Base-by-base conservation (phyloP, 257 asterid species). In the Solanum rostratum region DNA sequence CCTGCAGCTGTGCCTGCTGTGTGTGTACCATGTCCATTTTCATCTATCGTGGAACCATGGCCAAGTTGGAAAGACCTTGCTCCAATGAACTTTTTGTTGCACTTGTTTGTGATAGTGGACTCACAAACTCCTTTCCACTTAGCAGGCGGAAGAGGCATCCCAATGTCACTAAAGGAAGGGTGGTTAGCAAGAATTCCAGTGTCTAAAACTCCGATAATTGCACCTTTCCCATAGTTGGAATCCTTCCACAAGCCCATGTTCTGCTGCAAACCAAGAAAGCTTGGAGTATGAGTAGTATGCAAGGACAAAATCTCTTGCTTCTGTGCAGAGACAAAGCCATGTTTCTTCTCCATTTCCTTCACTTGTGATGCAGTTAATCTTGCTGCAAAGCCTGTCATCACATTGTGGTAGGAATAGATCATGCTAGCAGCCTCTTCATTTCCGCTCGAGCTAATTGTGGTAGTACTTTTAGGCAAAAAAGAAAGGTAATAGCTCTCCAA, bases 61-160 rank as follows among this genome's bases (percentile, higher is more conserved):
- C n/a, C 83, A 0, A 1, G 5, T 0, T 13, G 1, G 7, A 83
- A 83, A 24, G n/a, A 9, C 46, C 92, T 86, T 3, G 92, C 92
- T 57, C 96, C 96, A 3, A 91, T 90, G 73, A 92, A 81, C 84
- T 91, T 91, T 81, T 90, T 92, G 33, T 91, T 92, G 22, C 93
- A 91, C 3, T 41, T 83, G 0, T 29, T 20, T 0, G 85, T 50
- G 50, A 76, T 70, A 18, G 70, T 79, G 46, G 87, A 86, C 27
- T 91, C 87, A 1, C 93, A 92, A 27, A 37, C 73, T 15, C 92
- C 95, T 30, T 85, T 88, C 93, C 95, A 90, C 33, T 85, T 89
- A 6, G 69, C 65, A 13, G 87, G 90, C 1, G 82, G 84, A 18
- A 69, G 83, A 0, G 87, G 85, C 83, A 85, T 83, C 19, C 59